These are phyloP conservation scores for Delitschia confertaspora DNA, from an alignment of 495 filamentous ascomycete species.

Conservation along the genomic window DNA sequence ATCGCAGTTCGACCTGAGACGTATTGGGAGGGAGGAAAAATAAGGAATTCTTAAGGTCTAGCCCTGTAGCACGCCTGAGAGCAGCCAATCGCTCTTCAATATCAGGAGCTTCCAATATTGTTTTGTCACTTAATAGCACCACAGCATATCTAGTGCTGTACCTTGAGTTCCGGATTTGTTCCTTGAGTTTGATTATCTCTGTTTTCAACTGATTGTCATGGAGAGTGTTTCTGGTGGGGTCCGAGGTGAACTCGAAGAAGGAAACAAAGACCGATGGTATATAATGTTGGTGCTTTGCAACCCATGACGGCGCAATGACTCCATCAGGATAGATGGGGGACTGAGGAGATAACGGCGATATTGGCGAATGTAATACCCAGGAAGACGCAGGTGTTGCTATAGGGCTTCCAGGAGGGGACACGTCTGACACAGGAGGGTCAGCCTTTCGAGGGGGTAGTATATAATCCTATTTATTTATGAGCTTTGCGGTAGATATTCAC, in stretches of 20 bases:
- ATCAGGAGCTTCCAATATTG: constrained; percentile 48
- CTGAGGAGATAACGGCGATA: constrained; percentile 74
- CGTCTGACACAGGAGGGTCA: constrained; percentile 42
- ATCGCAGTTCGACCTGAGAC: constrained; percentile 50
- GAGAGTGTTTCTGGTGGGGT: constrained; percentile 58
- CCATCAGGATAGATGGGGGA: constrained; percentile 82
- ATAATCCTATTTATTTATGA: constrained; percentile 43
- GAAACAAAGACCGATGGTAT: constrained; percentile 72
- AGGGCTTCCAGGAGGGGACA: constrained; percentile 43
- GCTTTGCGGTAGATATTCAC: not conserved
- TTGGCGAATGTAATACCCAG: constrained; percentile 66
- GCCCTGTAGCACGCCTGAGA: constrained; percentile 65
- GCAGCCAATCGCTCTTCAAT: constrained; percentile 66
- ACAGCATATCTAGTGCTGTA: constrained; percentile 69
- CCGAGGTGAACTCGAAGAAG: constrained; percentile 61
- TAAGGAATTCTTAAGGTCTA: constrained; percentile 67
- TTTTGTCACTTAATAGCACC: constrained; percentile 64
- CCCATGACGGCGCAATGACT: constrained; percentile 69
- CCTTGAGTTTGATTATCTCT: constrained; percentile 70
- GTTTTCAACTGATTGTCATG: constrained; percentile 82
- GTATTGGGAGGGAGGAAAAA: constrained; percentile 63
- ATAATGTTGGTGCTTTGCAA: constrained; percentile 72
- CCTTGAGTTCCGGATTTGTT: constrained; percentile 53
- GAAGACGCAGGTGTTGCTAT: constrained; percentile 37
- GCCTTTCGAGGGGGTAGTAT: constrained; percentile 56